Conservation (phyloP, 495 filamentous ascomycete genomes). For the Xylaria flabelliformis region DNA sequence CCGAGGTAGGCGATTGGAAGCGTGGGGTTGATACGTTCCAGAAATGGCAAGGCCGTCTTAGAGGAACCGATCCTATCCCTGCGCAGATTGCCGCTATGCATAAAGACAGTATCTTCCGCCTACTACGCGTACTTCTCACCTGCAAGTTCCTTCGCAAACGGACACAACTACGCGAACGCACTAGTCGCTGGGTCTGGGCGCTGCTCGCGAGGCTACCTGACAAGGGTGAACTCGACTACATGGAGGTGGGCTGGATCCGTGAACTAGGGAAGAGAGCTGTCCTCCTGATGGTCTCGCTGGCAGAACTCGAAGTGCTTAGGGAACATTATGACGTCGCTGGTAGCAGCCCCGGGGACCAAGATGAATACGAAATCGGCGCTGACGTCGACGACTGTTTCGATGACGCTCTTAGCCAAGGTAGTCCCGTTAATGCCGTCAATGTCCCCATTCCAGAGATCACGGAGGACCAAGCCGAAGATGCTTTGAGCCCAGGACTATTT, state of each 20-base stretch:
- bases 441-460: slow-evolving; percentile 29
- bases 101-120: slow-evolving; percentile 61
- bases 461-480: slow-evolving; percentile 10
- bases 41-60: slow-evolving; percentile 56
- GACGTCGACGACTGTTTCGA: slow-evolving; percentile 36
- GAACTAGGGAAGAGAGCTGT: slow-evolving; percentile 67
- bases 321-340: slow-evolving; percentile 46
- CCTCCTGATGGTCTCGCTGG: slow-evolving; percentile 58
- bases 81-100: slow-evolving; percentile 74
- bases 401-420: slow-evolving; percentile 33
- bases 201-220: slow-evolving; percentile 65
- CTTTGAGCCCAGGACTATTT: neutral
- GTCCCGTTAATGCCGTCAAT: slow-evolving; percentile 36
- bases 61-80: slow-evolving; percentile 65
- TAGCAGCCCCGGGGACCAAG: slow-evolving; percentile 35
- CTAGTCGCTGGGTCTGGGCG: slow-evolving; percentile 68
- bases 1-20: slow-evolving; percentile 56
- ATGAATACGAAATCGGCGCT: slow-evolving; percentile 35
- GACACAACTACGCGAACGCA: slow-evolving; percentile 52
- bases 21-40: slow-evolving; percentile 54
- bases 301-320: slow-evolving; percentile 50
- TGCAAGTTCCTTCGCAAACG: slow-evolving; percentile 57
- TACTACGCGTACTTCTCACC: slow-evolving; percentile 55
- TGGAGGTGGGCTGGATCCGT: slow-evolving; percentile 62
- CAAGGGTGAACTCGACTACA: slow-evolving; percentile 60